Base-by-base conservation (phyloP, 75 land plant species). In the Sequoiadendron giganteum region DNA sequence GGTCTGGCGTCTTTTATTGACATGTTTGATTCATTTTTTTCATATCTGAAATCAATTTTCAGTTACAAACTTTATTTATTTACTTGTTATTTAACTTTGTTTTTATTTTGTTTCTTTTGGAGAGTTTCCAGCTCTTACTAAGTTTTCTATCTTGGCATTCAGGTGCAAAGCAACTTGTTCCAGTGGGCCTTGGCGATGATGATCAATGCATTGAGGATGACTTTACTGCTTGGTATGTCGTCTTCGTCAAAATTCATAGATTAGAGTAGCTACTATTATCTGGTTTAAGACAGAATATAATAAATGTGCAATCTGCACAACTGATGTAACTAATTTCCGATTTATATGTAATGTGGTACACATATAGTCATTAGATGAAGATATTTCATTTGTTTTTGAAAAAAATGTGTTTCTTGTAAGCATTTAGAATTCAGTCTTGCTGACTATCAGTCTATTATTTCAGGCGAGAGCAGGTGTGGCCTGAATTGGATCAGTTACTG, bases 121-220 rank as follows among this genome's bases (percentile, higher is more conserved):
- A n/a, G 43, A 81, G 6, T n/a, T 21, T 13, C 42, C n/a, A 82
- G 32, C 32, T 10, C 84, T 45, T 82, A 82, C 47, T 25, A 45
- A 65, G 70, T 45, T 45, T 82, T 45, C 47, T 82, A 32, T 82
- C 45, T 40, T 82, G 84, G 32, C 28, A 42, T 47, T 54, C 88
- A 96, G 97, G 99, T 90, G 97, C 87, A 25, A 95, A 94, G 78
- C 93, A 95, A 18, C 92, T 97, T 82, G 90, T 95, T 56, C 91
- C 90, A 45, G 87, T 93, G 52, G 99, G 99, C 65, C 92, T 96
- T 75, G 98, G 99, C 21, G 98, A 97, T 89, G 99, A 97, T 92
- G 99, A 97, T 88, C 97, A 94, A 75, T 96, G 98, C 88, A 97
- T 97, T 87, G 99, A 97, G 85, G 99, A 97, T 90, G 99, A 97